phyloP scores from a whole-genome alignment of 169 alveolate species.

The Neospora caninum region DNA sequence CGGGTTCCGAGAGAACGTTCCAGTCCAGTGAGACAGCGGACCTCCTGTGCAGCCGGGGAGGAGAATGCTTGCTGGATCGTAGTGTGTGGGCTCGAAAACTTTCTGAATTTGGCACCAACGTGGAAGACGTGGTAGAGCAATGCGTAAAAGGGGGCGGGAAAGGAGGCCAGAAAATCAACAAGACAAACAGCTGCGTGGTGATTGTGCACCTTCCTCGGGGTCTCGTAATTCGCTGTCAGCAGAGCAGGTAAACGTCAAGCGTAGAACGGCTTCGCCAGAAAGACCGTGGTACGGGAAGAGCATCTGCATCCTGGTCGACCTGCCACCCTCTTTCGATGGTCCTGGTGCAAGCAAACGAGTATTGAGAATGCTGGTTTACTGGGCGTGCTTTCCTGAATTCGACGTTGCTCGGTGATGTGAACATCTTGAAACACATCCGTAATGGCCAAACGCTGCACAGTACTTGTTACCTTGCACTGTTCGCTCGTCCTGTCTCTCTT shows the following conservation, averaged over 20 bases:
- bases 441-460: too few species aligned
- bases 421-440: too few species aligned
- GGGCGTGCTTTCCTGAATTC: too few species aligned
- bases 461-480: too few species aligned
- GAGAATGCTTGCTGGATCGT: not conserved
- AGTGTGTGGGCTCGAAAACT: slow-evolving; percentile 57
- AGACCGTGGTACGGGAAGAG: not conserved
- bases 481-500: too few species aligned
- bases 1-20: not conserved
- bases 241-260: slow-evolving; percentile 51
- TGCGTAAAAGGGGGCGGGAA: slow-evolving; percentile 87
- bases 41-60: not conserved
- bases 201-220: slow-evolving; percentile 69
- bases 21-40: not conserved
- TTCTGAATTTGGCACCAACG: slow-evolving; percentile 65
- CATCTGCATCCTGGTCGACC: not conserved
- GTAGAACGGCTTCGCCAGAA: not conserved
- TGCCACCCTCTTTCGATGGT: not conserved
- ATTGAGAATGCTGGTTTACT: too few species aligned
- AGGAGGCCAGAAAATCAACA: slow-evolving; percentile 91
- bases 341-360: too few species aligned
- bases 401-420: too few species aligned
- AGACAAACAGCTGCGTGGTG: slow-evolving; percentile 86
- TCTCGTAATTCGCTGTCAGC: slow-evolving; percentile 54
- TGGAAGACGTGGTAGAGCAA: slow-evolving; percentile 75